These are phyloP conservation scores for Monosporascus cannonballus DNA, from an alignment of 2,329 filamentous ascomycete genomes.

Conservation along the genomic window DNA sequence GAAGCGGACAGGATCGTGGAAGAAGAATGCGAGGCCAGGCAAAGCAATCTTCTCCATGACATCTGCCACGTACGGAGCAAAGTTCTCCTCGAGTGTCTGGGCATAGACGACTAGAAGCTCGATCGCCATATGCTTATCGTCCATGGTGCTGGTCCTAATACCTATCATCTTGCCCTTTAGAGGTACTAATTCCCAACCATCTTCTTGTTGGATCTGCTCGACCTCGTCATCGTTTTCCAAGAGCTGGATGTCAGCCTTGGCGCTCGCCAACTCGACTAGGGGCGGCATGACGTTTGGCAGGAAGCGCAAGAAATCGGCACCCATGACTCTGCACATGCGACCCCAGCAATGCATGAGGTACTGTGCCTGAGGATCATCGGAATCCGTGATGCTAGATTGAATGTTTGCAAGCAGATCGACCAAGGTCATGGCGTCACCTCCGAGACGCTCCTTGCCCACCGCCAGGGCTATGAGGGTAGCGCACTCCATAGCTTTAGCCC, in stretches of 20 bases:
- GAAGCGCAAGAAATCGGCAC: constrained; percentile 86
- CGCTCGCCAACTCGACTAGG: constrained; percentile 80
- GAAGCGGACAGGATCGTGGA: constrained; percentile 94
- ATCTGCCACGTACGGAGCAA: constrained; percentile 84
- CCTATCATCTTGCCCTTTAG: constrained; percentile 97
- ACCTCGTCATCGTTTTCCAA: constrained; percentile 93
- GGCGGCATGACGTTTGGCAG: constrained; percentile 91
- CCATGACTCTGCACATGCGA: constrained; percentile 93
- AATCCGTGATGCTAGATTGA: constrained; percentile 77
- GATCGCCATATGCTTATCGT: constrained; percentile 99
- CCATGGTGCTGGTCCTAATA: constrained; percentile 92
- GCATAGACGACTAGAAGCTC: constrained; percentile 97
- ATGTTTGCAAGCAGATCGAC: constrained; percentile 85
- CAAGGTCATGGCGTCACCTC: constrained; percentile 76
- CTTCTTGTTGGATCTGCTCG: constrained; percentile 86
- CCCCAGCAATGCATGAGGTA: constrained; percentile 99
- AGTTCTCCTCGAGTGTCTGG: constrained; percentile 86
- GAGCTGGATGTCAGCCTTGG: constrained; percentile 95
- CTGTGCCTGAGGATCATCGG: constrained; percentile 92
- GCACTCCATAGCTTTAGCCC: constrained; percentile 98
- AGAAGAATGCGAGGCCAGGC: constrained; percentile 94
- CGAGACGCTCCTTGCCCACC: constrained; percentile 89
- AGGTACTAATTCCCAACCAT: constrained; percentile 95
- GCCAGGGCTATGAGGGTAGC: constrained; percentile 92
- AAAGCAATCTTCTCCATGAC: constrained; percentile 97